Base-by-base conservation (phyloP, 2,329 filamentous ascomycete species). In the Stachybotrys chartarum region DNA sequence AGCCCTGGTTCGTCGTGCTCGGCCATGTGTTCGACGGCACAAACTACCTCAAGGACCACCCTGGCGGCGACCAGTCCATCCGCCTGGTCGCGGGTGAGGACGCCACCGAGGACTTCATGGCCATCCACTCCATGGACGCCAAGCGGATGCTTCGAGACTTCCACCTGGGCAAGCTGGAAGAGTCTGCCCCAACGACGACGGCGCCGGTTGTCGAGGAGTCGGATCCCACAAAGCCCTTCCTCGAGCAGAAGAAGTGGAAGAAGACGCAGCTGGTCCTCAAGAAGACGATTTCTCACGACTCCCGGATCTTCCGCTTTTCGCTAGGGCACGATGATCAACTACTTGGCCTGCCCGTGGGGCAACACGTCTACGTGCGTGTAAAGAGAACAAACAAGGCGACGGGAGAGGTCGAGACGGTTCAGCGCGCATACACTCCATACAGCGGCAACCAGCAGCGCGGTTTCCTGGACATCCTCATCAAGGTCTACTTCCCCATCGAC, bases 21-120 rank as follows among this genome's bases (percentile, higher is more conserved):
- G 89, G 91, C 0, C 85, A 97, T 64, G 91, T 97, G 0, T 97
- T 95, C 63, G 87, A 96, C 64, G 92, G 91, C 6, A 92, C 88
- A 1, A 72, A 74, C 2, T 97, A 94, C 67, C 74, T 97, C 14
- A 82, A 91, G 58, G 87, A 79, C 1, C 92, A 97, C 68, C 92
- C 92, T 0, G 92, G 92, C 53, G 92, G 92, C 52, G 90, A 90
- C 3, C 83, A 88, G 59, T 94, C 90, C 64, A 96, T 97, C 66
- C 79, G 87, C 54, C 86, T 86, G 31, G 90, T 87, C 3, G 91
- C 91, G n/a, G 91, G 86, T 0, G 77, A 89, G 63, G 91, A 97
- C 70, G 83, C 83, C 10, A 88, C 88, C 0, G 92, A 96, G 64
- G 92, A 97, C 62, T 97, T 96, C 68, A 82, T 95, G 74, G 87